These are phyloP conservation scores for Pseudocercospora crystallina DNA, from an alignment of 2,329 filamentous ascomycete genomes.

Conservation along the genomic window DNA sequence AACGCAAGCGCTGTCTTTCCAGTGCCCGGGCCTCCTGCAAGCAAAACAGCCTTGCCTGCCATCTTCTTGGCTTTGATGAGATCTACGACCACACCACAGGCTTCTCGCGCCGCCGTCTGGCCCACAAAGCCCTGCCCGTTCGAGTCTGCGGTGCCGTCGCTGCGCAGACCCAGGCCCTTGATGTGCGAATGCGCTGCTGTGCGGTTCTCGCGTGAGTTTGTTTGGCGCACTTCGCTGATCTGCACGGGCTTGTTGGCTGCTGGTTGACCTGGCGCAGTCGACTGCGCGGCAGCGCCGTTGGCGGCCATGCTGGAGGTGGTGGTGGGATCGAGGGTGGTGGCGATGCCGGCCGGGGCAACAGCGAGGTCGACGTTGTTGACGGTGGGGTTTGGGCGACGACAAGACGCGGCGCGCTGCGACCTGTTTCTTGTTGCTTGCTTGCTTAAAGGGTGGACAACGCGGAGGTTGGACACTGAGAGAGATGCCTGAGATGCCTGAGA, in stretches of 20 bases:
- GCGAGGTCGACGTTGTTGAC: too few species aligned
- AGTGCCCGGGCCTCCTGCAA: conserved; percentile 92
- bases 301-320: conserved; percentile 23
- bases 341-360: too few species aligned
- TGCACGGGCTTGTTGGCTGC: conserved; percentile 34
- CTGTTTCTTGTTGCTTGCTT: background rate
- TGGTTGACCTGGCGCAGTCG: conserved; percentile 21
- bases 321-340: too few species aligned
- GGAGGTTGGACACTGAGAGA: too few species aligned
- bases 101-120: conserved; percentile 86
- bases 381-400: too few species aligned
- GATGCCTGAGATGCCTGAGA: too few species aligned
- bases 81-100: conserved; percentile 93
- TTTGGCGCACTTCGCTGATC: conserved; percentile 37
- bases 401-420: background rate
- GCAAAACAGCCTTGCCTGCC: conserved; percentile 88
- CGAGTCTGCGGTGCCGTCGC: conserved; percentile 81
- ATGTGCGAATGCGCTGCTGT: conserved; percentile 98
- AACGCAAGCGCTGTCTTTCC: conserved; percentile 96
- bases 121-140: conserved; percentile 84
- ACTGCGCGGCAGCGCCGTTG: conserved; percentile 23
- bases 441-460: too few species aligned
- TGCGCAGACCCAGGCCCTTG: conserved; percentile 83
- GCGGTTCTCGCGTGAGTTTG: conserved; percentile 73
- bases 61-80: conserved; percentile 96